Evolutionary conservation across 2,329 filamentous ascomycete genomes (phyloP), one percentile per base, ranked within the genome.

Genomic region (Rhinocladiella mackenziei): DNA sequence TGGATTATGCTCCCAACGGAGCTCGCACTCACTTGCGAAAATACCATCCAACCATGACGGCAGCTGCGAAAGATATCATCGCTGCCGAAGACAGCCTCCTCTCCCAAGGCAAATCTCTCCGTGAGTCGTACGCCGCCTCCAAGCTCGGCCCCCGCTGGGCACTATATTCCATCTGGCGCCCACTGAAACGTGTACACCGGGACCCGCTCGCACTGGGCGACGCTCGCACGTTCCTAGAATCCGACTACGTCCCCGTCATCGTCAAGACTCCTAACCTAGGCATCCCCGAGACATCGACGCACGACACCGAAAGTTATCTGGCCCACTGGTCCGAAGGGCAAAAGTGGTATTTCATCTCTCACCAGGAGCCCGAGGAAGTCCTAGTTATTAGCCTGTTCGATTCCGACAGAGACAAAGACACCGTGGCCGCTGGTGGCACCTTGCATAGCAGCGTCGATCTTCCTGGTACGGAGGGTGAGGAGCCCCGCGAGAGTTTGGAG

Each of bases 51-150:
- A 49, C 38, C 13, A 48, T 56, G 29, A 47, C 54, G 3, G 45
- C 43, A 4, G 45, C 38, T 8, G 48, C 57, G 1, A 43, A 42
- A 10, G 40, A 49, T 5, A 51, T 62, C 43, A 58, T 61, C 36
- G 26, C 33, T 6, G 57, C 55, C 17, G 59, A 61, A 45, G 38
- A 73, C 36, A 38, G 45, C 11, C 43, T 55, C 17, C 81, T 51
- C 9, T 35, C 48, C 11, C 32, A 48, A 30, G 50, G 50, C 13
- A 48, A 55, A 23, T 49, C 49, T 7, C 45, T 54, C 9, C 40
- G 39, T 4, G 44, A 47, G 9, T 29, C 43, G 10, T 55, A 55
- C 36, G 37, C 41, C 9, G 18, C 33, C 5, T 50, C 46, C 4
- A 35, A 40, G 5, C 36, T 46, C 2, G 52, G 50, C n/a, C 53